Evolutionary conservation across 2,329 filamentous ascomycete genomes (phyloP), one percentile per base, ranked within the genome.

Genomic region (Penicillium brevicompactum): DNA sequence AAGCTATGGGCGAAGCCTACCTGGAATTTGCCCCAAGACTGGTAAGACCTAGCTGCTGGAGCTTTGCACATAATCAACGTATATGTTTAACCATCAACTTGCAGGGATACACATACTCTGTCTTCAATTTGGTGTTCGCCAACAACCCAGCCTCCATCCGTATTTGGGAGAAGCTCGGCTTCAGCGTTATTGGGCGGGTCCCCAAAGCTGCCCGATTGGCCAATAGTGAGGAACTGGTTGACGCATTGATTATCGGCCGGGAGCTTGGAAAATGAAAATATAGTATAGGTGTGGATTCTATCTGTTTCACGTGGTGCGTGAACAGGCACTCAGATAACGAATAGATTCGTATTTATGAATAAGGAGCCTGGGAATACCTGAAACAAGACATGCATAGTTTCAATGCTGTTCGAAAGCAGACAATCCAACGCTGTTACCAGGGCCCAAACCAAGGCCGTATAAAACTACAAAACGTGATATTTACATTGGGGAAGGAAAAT

Each of bases 91-190:
- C 42, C 31, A 16, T 18, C 43, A 41, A 8, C 42, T 8, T 37
- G 1, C 47, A 75, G 73, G 73, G 73, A 41, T 75, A 75, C 61
- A 74, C 67, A 61, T 75, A 74, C 60, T 75, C 72, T 11, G 73
- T 75, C 11, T 75, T 75, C 58, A 75, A 75, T 53, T 62, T 75
- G 16, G 73, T 75, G 4, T 75, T 75, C 48, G 73, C 68, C 16
- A 75, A 75, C 37, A 75, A 75, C 49, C 64, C 69, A 7, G 73
- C 72, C 9, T 75, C 72, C 0, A 66, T 74, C 52, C 67, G 65
- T 18, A 75, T 75, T 55, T 75, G 73, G 73, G 71, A 75, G 49
- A 67, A 63, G 18, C 63, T 75, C 3, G 73, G 73, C 1, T 75
- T 75, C 55, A 63, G 59, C 21, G 65, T 74, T 11, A 71, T 75